These are phyloP conservation scores for Leccinum olivaceopallidum DNA, from an alignment of 768 basidiomycete genomes.

Conservation along the genomic window DNA sequence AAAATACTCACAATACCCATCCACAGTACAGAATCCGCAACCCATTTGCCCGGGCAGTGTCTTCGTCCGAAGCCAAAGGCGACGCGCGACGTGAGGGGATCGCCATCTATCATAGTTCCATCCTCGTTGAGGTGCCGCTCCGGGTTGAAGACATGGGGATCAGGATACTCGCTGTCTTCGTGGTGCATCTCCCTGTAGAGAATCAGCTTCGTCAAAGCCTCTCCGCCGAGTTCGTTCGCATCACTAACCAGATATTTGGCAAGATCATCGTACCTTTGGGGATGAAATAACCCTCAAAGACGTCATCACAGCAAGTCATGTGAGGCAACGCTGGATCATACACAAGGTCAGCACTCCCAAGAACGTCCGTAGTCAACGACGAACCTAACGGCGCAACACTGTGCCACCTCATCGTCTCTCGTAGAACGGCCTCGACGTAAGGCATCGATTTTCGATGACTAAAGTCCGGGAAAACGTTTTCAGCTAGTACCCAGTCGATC, in stretches of 20 bases:
- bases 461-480: constrained; percentile 25
- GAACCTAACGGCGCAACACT: constrained; percentile 31
- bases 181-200: constrained; percentile 31
- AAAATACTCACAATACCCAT: constrained; percentile 32
- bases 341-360: constrained; percentile 8
- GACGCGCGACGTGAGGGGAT: constrained; percentile 28
- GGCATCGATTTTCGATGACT: constrained; percentile 26
- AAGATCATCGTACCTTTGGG: constrained; percentile 35
- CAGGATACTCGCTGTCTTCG: constrained; percentile 30
- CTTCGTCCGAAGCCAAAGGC: constrained; percentile 34
- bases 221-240: background rate
- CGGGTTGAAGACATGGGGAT: constrained; percentile 28
- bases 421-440: constrained; percentile 32
- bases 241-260: constrained; percentile 31
- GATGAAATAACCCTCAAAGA: constrained; percentile 43
- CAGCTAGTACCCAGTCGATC: constrained; percentile 26
- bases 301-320: constrained; percentile 39
- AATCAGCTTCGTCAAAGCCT: background rate
- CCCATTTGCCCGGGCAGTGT: constrained; percentile 33
- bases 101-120: constrained; percentile 23
- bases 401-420: constrained; percentile 36
- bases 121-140: constrained; percentile 28
- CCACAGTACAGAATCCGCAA: constrained; percentile 35
- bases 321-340: constrained; percentile 28
- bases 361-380: background rate